phyloP scores from a whole-genome alignment of 225 moss, liverwort and hornwort genomes.

The Physcomitrellopsis africana region DNA sequence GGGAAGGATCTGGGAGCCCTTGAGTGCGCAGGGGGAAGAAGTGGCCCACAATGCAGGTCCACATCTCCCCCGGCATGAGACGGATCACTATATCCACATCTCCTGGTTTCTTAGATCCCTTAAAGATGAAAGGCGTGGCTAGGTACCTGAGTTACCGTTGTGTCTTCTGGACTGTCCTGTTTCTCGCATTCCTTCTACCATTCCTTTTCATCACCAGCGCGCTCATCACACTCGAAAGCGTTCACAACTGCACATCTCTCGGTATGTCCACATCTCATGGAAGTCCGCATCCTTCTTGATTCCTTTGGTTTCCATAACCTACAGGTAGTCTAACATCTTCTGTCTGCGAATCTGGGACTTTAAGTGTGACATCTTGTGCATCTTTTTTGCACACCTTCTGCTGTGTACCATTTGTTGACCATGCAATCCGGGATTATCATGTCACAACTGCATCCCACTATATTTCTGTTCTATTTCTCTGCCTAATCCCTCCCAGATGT shows the following conservation, averaged over 20 bases:
- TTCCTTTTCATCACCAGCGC: conserved; percentile 80
- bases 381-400: not conserved
- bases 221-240: conserved; percentile 83
- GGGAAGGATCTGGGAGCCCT: conserved; percentile 31
- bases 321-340: not conserved
- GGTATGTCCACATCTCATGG: conserved; percentile 50
- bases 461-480: not conserved
- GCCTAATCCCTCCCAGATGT: too few species aligned
- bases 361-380: not conserved
- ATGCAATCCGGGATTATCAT: not conserved
- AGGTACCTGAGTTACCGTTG: conserved; percentile 89
- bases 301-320: not conserved
- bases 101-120: conserved; percentile 96
- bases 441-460: not conserved
- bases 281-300: too few species aligned
- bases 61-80: conserved; percentile 98
- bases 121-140: conserved; percentile 92
- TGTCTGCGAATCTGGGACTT: not conserved
- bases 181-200: conserved; percentile 82
- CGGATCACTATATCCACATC: conserved; percentile 99
- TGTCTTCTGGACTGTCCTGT: conserved; percentile 86
- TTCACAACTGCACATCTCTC: conserved; percentile 79
- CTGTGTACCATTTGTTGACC: not conserved
- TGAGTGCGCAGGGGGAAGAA: conserved; percentile 49
- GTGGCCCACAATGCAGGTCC: conserved; percentile 99